Evolutionary conservation across 495 filamentous ascomycete genomes (phyloP).

Genomic region (Penicillium angulare): DNA sequence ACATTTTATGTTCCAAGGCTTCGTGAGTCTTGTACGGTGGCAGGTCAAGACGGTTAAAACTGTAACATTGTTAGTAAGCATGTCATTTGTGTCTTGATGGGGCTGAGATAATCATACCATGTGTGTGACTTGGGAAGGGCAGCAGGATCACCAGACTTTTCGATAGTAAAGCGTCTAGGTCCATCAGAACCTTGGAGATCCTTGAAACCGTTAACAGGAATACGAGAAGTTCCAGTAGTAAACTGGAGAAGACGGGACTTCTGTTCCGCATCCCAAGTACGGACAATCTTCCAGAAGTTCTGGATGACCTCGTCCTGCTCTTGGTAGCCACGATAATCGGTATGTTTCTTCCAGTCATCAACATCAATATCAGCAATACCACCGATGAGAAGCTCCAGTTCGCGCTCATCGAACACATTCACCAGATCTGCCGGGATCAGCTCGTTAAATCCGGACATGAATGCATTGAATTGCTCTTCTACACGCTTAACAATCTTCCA

Average conservation of each 20-base stretch:
- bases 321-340: conserved; percentile 99
- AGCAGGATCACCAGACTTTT: conserved; percentile 86
- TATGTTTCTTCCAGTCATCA: conserved; percentile 99
- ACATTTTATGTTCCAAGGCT: conserved; percentile 80
- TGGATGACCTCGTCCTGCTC: conserved; percentile 95
- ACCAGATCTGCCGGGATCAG: conserved; percentile 94
- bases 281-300: conserved; percentile 98
- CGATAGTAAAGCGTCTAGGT: conserved; percentile 93
- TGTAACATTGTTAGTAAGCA: conserved; percentile 34
- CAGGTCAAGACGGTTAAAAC: conserved; percentile 96
- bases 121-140: conserved; percentile 97
- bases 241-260: conserved; percentile 96
- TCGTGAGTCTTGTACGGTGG: conserved; percentile 91
- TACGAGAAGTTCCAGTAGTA: conserved; percentile 94
- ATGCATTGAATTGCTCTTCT: conserved; percentile 96
- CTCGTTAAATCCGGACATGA: conserved; percentile 96
- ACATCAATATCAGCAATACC: conserved; percentile 99
- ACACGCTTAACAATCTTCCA: conserved; percentile 99
- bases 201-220: conserved; percentile 99
- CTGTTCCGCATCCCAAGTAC: conserved; percentile 96
- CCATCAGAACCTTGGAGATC: conserved; percentile 97
- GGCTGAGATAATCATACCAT: conserved; percentile 77
- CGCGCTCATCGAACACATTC: conserved; percentile 97
- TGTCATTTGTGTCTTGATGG: no score
- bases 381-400: conserved; percentile 93